Conservation (phyloP, 75 land plant genomes). For the Gnetum montanum region DNA sequence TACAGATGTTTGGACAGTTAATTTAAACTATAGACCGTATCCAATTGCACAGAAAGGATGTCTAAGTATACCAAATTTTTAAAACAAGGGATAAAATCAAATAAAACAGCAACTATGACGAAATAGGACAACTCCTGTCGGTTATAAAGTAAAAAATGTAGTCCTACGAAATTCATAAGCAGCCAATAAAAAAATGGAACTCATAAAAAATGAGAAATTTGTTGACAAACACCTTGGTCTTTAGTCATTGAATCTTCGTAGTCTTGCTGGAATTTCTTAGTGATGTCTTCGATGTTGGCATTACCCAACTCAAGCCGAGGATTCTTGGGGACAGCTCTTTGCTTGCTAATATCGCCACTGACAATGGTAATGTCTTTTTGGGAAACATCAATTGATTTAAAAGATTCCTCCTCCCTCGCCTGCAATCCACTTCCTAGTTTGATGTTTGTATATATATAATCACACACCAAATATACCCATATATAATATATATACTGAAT, state of each 20-base stretch:
- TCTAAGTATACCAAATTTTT: too few species aligned
- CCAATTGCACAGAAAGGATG: too few species aligned
- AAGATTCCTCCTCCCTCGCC: not conserved
- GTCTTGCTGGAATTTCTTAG: conserved; percentile 27
- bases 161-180: not conserved
- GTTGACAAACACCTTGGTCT: not conserved
- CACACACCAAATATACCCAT: not conserved
- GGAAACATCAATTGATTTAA: not conserved
- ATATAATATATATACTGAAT: not conserved
- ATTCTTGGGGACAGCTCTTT: conserved; percentile 36
- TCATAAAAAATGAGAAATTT: not conserved
- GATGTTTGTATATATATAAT: too few species aligned
- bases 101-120: not conserved
- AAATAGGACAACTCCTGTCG: not conserved
- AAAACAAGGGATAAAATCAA: not conserved
- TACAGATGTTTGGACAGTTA: too few species aligned
- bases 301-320: conserved; percentile 35
- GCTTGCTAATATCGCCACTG: conserved; percentile 3
- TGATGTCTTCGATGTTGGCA: conserved; percentile 29
- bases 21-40: too few species aligned
- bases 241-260: conserved; percentile 18
- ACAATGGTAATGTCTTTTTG: not conserved
- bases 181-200: not conserved
- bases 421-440: too few species aligned
- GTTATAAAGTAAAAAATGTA: not conserved